Base-by-base conservation (phyloP, 1,284 basidiomycete species). In the Trichosporon sp. region DNA sequence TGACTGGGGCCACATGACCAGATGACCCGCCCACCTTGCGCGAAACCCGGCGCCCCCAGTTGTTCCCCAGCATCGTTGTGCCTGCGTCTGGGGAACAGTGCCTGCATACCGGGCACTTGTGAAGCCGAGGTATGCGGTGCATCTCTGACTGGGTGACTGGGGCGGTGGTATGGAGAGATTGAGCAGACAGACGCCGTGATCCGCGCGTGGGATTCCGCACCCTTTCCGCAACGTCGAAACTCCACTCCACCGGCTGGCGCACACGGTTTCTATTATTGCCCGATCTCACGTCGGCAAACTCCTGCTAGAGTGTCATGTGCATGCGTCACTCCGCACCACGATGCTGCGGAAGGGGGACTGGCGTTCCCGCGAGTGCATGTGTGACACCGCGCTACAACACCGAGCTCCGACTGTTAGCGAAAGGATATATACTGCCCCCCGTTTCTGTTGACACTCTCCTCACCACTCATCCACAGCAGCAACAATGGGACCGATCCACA, bases 401-500 rank as follows among this genome's bases (percentile, higher is more conserved):
- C 43, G 43, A n/a, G 16, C 26, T 26, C 26, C 26, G 26, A 26
- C 26, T 26, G 26, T 26, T 26, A 26, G 26, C 40, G 40, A 14
- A 11, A 43, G 40, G 8, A 48, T 16, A 32, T 12, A 54, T 31
- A 54, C 16, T 10, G 26, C 10, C 46, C 16, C n/a, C 26, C 26
- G 26, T 19, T 6, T 2, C 16, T 14, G 11, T 11, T 14, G 10
- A 14, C 1, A 43, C 10, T 4, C 10, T 14, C 1, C 40, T 43
- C 40, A 11, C 4, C 40, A 43, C 40, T 10, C 63, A 40, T 12
- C 32, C 63, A 43, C 21, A 26, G 26, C 26, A 37, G n/a, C 32
- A 40, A 65, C 38, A 43, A 65, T 65, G 64, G 64, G 64, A 14
- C 43, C 65, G 2, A 66, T 31, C 46, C 40, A 51, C 43, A 66